These are phyloP conservation scores for Leccinum incarnatum DNA, from an alignment of 768 basidiomycete genomes.

Conservation along the genomic window DNA sequence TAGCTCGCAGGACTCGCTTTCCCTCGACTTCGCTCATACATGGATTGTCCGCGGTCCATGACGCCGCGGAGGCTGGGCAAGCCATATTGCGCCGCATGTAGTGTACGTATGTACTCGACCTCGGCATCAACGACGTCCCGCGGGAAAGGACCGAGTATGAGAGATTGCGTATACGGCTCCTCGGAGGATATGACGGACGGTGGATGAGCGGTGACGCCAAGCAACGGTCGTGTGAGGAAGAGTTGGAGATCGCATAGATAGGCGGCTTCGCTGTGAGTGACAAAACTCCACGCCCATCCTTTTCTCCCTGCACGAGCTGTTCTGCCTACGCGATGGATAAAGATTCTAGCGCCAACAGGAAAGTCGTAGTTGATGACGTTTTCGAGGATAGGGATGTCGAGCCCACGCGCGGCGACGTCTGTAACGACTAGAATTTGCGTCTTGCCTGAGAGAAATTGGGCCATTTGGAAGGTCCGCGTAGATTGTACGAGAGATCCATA, in stretches of 20 bases:
- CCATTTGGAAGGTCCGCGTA: conserved; percentile 88
- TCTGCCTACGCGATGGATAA: conserved; percentile 95
- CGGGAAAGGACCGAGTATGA: conserved; percentile 81
- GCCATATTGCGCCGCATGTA: conserved; percentile 62
- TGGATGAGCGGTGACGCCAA: conserved; percentile 38
- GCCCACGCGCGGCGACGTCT: conserved; percentile 96
- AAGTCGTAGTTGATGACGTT: conserved; percentile 99
- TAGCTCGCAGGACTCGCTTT: conserved; percentile 87
- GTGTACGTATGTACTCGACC: conserved; percentile 68
- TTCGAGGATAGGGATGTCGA: conserved; percentile 95
- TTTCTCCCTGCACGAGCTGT: conserved; percentile 93
- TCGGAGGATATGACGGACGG: conserved; percentile 45
- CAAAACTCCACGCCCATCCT: conserved; percentile 96
- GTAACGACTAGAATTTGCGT: conserved; percentile 92
- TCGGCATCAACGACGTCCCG: conserved; percentile 81
- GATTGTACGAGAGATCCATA: conserved; percentile 94
- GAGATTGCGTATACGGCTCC: conserved; percentile 62
- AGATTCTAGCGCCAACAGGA: conserved; percentile 88
- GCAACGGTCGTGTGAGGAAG: conserved; percentile 80
- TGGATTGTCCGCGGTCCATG: conserved; percentile 82
- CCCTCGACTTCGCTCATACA: conserved; percentile 93
- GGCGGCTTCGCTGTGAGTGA: conserved; percentile 82
- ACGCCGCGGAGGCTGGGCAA: conserved; percentile 71
- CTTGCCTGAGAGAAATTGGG: conserved; percentile 75
- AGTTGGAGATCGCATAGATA: conserved; percentile 91